A percentile compares a stretch with the other conserved stretches of the same genome.
These are phyloP conservation scores for Malus hybrid DNA, from an alignment of 331 rosid species.

Conservation along the genomic window DNA sequence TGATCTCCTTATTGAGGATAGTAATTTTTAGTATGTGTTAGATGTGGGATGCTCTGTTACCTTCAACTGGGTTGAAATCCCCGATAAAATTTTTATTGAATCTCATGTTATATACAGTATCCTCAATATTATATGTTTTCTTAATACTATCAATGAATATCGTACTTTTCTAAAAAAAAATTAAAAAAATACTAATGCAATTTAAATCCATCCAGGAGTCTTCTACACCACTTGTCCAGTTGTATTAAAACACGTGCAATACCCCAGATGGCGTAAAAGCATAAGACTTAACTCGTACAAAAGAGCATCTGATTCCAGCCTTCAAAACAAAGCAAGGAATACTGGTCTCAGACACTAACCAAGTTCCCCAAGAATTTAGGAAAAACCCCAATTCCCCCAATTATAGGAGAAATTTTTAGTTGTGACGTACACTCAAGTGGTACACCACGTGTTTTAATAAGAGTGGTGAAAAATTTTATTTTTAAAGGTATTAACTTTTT, in stretches of 20 bases:
- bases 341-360: background rate
- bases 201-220: background rate
- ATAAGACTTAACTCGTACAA: background rate
- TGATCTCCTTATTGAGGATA: too few species aligned
- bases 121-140: too few species aligned
- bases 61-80: too few species aligned
- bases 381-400: background rate
- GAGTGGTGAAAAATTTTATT: too few species aligned
- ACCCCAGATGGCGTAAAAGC: background rate
- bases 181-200: too few species aligned
- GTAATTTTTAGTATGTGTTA: too few species aligned
- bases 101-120: fast-evolving
- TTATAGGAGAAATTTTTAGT: background rate
- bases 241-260: background rate
- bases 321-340: constrained; percentile 1
- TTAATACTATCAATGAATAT: too few species aligned
- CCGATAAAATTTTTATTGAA: too few species aligned
- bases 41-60: fast-evolving
- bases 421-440: too few species aligned
- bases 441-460: too few species aligned
- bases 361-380: background rate
- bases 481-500: too few species aligned
- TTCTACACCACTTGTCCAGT: background rate
- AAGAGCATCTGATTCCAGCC: constrained; percentile 1
- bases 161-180: too few species aligned